Base-by-base conservation (phyloP, 805 yeast species). In the Lipomyces anomalus region DNA sequence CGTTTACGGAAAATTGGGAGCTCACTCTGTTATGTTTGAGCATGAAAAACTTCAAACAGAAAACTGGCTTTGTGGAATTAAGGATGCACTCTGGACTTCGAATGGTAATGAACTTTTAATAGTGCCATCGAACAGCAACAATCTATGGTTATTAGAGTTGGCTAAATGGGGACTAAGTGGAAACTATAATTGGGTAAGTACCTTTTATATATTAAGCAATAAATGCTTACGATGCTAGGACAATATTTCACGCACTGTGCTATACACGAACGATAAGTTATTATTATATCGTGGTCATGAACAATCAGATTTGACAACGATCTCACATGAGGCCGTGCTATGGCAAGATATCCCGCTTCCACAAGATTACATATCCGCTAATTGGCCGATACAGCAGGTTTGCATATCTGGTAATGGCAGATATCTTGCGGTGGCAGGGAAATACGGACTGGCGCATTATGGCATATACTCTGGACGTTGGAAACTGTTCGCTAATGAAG, bases 301-400 rank as follows among this genome's bases (percentile, higher is more conserved):
- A 36, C 74, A 71, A 49, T 62, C 70, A 2, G 67, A 55, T 43
- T 59, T 52, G 47, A 68, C 62, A 58, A 71, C 61, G 47, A 71
- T 61, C 51, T 67, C 60, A 53, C 66, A 58, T 48, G 76, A 73
- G 39, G 66, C 73, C 1, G 63, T 65, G 41, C 61, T 68, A 13
- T 76, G 80, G 80, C 58, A 69, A 26, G 65, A 62, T n/a, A 65
- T 72, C 28, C 63, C 68, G 39, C 50, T 76, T 13, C 80, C 80
- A 1, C 57, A 71, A 3, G 54, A 61, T 20, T 76, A 76, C 49
- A 62, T 67, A 35, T 62, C 75, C 3, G 66, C 63, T 24, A 73
- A 73, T 56, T 61, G 68, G 63, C 72, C 71, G 3, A 65, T 76
- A 1, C 56, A 67, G 13, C 65, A 68, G 29, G 65, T 69, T 2